Conservation (phyloP, 2,329 filamentous ascomycete genomes). For the Magnaporthales sp. region DNA sequence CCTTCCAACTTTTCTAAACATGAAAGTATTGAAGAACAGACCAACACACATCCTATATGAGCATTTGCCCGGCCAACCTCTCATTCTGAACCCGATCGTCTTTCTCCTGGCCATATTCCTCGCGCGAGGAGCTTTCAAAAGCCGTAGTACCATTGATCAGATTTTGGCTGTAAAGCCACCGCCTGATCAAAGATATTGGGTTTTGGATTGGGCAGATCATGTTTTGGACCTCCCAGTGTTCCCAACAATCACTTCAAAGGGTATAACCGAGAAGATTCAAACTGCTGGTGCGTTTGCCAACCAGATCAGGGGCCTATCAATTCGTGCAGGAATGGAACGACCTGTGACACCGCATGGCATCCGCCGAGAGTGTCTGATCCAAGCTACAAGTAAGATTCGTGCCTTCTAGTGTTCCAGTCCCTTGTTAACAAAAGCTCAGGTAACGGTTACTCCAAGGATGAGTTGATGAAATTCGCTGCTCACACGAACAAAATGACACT, state of each 20-base stretch:
- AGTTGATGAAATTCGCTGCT: neutral
- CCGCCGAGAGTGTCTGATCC: neutral
- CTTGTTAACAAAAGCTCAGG: neutral
- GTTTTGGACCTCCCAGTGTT: neutral
- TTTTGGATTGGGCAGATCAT: neutral
- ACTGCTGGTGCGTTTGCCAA: neutral
- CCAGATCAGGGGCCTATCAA: neutral
- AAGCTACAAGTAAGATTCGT: neutral
- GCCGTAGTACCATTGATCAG: neutral
- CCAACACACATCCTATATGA: neutral
- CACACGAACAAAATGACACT: neutral
- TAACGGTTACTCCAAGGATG: neutral
- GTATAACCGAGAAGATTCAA: neutral
- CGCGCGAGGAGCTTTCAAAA: neutral
- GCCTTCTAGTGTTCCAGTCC: too few species aligned
- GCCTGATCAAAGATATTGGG: neutral
- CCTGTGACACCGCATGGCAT: neutral
- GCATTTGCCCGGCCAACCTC: neutral
- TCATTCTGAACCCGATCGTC: neutral
- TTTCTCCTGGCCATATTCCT: slow-evolving; percentile 2
- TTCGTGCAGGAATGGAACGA: neutral
- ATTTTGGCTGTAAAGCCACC: neutral
- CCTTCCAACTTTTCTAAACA: neutral
- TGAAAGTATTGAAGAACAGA: neutral
- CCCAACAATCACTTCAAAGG: neutral